phyloP scores from a whole-genome alignment of 345 rosid genomes.

The Hibiscus syriacus region DNA sequence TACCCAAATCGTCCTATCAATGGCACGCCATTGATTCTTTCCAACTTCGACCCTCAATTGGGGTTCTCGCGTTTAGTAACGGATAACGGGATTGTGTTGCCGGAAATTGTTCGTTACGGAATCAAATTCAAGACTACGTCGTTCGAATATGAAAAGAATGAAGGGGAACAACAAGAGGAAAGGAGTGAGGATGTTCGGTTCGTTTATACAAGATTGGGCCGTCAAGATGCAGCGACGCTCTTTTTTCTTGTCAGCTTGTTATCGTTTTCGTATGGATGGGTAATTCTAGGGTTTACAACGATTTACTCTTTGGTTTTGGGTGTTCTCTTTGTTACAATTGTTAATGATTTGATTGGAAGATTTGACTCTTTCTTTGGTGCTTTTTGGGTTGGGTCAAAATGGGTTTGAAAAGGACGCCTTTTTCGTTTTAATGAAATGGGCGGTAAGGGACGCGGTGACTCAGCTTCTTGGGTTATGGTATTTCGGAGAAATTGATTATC shows the following conservation, averaged over 20 bases:
- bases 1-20: conserved; percentile 34
- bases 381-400: conserved; percentile 70
- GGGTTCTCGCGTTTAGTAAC: conserved; percentile 48
- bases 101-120: conserved; percentile 49
- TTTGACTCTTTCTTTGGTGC: conserved; percentile 41
- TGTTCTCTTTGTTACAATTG: conserved; percentile 57
- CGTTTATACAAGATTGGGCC: conserved; percentile 57
- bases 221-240: conserved; percentile 64
- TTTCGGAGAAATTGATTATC: no score
- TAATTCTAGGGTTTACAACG: conserved; percentile 74
- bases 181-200: conserved; percentile 46
- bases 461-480: no score
- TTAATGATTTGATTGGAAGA: conserved; percentile 58
- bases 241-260: conserved; percentile 64
- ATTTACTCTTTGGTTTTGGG: conserved; percentile 79
- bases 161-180: conserved; percentile 34
- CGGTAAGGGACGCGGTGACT: no score
- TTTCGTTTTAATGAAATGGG: conserved; percentile 72
- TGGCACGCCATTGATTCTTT: conserved; percentile 44
- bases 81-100: conserved; percentile 51
- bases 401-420: conserved; percentile 73
- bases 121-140: conserved; percentile 28
- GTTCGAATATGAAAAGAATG: conserved; percentile 13
- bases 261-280: conserved; percentile 90
- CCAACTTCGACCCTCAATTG: conserved; percentile 36